Percentiles rank a stretch among this genome's conserved stretches.
Evolutionary conservation across 179 eudicot genomes (phyloP).

Genomic region (Silene noctiflora): DNA sequence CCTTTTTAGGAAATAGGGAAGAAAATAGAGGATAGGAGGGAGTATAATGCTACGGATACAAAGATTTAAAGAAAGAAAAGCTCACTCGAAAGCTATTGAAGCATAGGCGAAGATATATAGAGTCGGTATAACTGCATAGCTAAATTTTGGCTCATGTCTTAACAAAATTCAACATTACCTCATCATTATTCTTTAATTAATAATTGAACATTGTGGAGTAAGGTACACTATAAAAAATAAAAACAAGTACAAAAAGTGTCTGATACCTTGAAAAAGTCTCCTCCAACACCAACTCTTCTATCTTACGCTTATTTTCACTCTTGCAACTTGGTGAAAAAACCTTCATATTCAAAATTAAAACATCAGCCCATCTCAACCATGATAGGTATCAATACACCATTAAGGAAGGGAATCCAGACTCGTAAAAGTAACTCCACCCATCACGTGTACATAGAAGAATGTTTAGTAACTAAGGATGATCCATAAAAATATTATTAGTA

Average conservation of each 20-base stretch:
- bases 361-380: slow-evolving; percentile 16
- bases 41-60: not conserved
- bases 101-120: not conserved
- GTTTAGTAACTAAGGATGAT: not conserved
- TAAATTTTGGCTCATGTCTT: not conserved
- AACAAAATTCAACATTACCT: not conserved
- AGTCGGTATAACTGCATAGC: not conserved
- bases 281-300: slow-evolving; percentile 60
- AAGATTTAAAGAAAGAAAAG: not conserved
- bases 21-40: no score
- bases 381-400: not conserved
- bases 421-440: not conserved
- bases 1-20: no score
- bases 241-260: not conserved
- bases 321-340: slow-evolving; percentile 30
- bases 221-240: not conserved
- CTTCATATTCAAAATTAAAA: slow-evolving; percentile 23
- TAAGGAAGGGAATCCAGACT: not conserved
- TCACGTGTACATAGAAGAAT: not conserved
- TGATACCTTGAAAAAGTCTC: slow-evolving; percentile 73
- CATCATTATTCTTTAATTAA: not conserved
- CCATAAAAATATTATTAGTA: not conserved
- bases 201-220: not conserved
- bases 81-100: not conserved
- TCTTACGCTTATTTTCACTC: slow-evolving; percentile 49